Base-by-base conservation (phyloP, 805 yeast genomes). In the Candida stauntonica region DNA sequence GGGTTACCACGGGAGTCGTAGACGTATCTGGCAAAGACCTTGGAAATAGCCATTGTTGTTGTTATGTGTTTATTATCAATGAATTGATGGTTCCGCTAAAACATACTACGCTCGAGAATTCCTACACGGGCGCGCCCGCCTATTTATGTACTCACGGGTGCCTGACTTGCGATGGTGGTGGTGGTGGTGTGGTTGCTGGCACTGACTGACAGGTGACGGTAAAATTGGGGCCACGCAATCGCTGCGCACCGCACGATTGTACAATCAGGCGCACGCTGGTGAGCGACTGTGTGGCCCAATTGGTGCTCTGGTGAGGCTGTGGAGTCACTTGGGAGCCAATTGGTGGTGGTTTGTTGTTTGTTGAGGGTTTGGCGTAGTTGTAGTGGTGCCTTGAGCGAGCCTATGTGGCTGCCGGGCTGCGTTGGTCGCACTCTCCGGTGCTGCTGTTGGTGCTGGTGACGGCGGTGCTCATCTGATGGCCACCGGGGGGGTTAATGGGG, bases 1-100 rank as follows among this genome's bases (percentile, higher is more conserved):
- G 99, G 99, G 82, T 91, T 93, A 74, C 98, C 98, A 75, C 99
- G 87, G 61, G 98, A 91, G 76, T 91, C 99, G 83, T 93, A 91
- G 72, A 91, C 96, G 79, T 80, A 84, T 75, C 99, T 89, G 62
- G 98, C 86, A 70, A 75, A 81, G 59, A 89, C 73, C 72, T 91
- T 89, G 56, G 86, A 68, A 62, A 86, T 78, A 58, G 96, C 83
- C 95, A 86, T 86, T 66, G 49, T 44, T 32, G 28, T 26, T 24
- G 31, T 40, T 21, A n/a, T 21, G 26, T 33, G 30, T 26, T 19
- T 26, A 12, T 9, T 9, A 35, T 35, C 38, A 35, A 29, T 35
- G 21, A 29, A 30, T 23, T 35, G 38, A 29, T 35, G 18, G 14
- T 12, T n/a, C n/a, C n/a, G 38, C 5, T 3, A 11, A 29, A 15